These are phyloP conservation scores for Kalanchoe fedtschenkoi DNA, from an alignment of 164 flowering plant species.

Conservation along the genomic window DNA sequence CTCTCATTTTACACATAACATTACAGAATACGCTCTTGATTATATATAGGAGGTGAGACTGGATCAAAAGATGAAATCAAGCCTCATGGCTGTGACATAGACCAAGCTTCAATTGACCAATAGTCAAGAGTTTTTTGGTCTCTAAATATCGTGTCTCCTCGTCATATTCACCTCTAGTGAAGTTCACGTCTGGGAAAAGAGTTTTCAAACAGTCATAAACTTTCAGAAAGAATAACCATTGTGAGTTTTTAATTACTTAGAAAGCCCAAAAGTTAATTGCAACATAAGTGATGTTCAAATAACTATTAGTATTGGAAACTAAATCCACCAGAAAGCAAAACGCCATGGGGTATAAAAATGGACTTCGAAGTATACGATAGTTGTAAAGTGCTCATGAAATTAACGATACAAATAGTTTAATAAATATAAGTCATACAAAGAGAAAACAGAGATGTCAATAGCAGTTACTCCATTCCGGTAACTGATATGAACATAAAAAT, in stretches of 20 bases:
- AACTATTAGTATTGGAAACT: too few species aligned
- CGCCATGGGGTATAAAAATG: too few species aligned
- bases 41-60: not conserved
- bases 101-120: conserved; percentile 94
- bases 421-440: too few species aligned
- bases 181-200: conserved; percentile 82
- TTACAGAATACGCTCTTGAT: not conserved
- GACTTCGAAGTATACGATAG: too few species aligned
- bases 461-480: too few species aligned
- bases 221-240: conserved; percentile 39
- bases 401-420: too few species aligned
- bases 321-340: too few species aligned
- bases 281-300: not conserved
- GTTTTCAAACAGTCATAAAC: conserved; percentile 87
- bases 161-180: conserved; percentile 85
- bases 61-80: conserved; percentile 8
- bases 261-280: not conserved
- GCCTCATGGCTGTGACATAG: conserved; percentile 97
- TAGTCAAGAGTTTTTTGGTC: conserved; percentile 80
- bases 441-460: too few species aligned
- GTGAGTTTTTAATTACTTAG: not conserved
- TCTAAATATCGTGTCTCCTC: conserved; percentile 79
- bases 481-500: too few species aligned
- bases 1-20: not conserved
- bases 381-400: too few species aligned